Conservation (phyloP, 192 early-diverging fungal genomes). For the Funneliformis mosseae region DNA sequence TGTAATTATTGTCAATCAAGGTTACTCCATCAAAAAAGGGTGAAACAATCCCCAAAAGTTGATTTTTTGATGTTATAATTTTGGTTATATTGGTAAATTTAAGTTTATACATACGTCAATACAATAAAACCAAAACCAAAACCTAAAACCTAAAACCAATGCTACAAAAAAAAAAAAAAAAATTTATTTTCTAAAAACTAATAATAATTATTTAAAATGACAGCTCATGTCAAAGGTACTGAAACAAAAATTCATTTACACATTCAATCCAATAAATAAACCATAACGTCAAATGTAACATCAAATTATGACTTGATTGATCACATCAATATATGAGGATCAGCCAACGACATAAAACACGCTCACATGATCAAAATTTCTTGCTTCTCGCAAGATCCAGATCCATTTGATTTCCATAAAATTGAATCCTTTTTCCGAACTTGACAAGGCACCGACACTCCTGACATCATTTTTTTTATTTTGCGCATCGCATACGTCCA, state of each 20-base stretch:
- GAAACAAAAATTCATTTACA: too few relatives aligned
- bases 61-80: background rate
- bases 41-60: background rate
- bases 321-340: too few relatives aligned
- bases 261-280: background rate
- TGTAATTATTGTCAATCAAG: background rate
- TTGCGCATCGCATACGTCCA: too few relatives aligned
- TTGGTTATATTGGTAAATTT: background rate
- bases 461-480: background rate
- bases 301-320: background rate
- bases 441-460: background rate
- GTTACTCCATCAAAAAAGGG: background rate
- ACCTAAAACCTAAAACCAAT: background rate
- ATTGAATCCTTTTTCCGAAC: background rate
- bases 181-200: background rate
- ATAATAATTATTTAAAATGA: background rate
- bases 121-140: background rate
- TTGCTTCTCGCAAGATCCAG: too few relatives aligned
- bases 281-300: too few relatives aligned
- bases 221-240: background rate
- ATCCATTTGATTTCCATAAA: background rate
- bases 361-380: background rate
- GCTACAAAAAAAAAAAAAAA: too few relatives aligned
- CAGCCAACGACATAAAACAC: background rate
- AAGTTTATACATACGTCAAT: background rate